Evolutionary conservation across 331 rosid genomes (phyloP).

Genomic region (Rosa hybrid): DNA sequence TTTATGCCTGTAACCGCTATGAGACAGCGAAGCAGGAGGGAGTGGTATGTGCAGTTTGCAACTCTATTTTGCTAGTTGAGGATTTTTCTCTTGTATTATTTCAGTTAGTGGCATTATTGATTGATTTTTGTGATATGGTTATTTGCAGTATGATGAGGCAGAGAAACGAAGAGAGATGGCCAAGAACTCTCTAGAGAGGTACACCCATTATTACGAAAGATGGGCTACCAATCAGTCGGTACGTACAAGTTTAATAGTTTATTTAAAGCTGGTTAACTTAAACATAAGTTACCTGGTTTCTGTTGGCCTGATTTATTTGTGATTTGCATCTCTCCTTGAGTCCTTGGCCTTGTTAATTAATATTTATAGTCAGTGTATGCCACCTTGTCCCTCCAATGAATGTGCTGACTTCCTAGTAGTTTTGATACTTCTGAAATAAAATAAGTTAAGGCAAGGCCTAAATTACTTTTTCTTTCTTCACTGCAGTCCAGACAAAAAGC

Average conservation of each 20-base stretch:
- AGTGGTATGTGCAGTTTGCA: slow-evolving; percentile 35
- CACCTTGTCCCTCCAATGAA: background rate
- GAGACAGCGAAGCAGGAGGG: slow-evolving; percentile 61
- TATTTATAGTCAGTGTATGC: background rate
- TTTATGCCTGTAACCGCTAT: slow-evolving; percentile 44
- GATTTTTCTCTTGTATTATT: background rate
- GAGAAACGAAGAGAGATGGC: slow-evolving; percentile 44
- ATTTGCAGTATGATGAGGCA: slow-evolving; percentile 45
- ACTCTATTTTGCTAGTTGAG: slow-evolving; percentile 4
- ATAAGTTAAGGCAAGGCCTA: slow-evolving; percentile 5
- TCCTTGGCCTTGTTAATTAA: background rate
- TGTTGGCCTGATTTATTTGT: background rate
- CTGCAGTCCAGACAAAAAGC: slow-evolving; percentile 56
- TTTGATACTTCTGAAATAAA: background rate
- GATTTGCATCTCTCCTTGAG: background rate
- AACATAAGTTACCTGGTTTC: background rate
- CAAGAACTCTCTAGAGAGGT: slow-evolving; percentile 42
- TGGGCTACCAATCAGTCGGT: slow-evolving; percentile 63
- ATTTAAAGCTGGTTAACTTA: background rate
- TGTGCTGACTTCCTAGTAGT: background rate
- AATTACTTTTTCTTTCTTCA: slow-evolving; percentile 1
- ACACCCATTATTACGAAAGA: slow-evolving; percentile 51
- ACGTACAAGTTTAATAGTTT: slow-evolving; percentile 14
- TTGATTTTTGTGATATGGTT: background rate
- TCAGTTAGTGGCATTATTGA: background rate